Conservation (phyloP, 1,284 basidiomycete genomes). For the Takashimella tepidaria region DNA sequence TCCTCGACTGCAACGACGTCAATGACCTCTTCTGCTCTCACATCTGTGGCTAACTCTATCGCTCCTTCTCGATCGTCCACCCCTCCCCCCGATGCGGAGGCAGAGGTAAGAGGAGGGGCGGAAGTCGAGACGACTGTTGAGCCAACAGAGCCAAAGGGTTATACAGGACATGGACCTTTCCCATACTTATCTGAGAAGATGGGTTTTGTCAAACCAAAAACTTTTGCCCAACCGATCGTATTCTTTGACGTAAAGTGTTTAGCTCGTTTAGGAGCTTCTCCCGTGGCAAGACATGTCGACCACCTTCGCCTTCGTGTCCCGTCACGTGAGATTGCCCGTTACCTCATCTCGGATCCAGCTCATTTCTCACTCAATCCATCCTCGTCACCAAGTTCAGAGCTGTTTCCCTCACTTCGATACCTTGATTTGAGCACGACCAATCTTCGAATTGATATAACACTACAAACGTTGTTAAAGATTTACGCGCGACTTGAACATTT, state of each 20-base stretch:
- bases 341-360: constrained; percentile 30
- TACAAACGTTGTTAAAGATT: constrained; percentile 33
- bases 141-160: constrained; percentile 28
- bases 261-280: constrained; percentile 39
- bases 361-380: constrained; percentile 1
- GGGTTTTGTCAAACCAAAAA: constrained; percentile 35
- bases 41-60: constrained; percentile 8
- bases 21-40: no score
- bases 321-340: constrained; percentile 39
- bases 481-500: constrained; percentile 43
- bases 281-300: constrained; percentile 38
- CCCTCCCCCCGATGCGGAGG: constrained; percentile 13
- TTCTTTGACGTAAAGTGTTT: constrained; percentile 49
- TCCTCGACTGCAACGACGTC: constrained; percentile 14
- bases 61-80: neutral
- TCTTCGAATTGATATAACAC: constrained; percentile 42
- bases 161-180: constrained; percentile 47
- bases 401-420: constrained; percentile 42
- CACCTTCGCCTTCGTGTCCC: constrained; percentile 47
- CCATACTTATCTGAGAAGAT: constrained; percentile 41
- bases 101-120: no score
- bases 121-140: constrained; percentile 12
- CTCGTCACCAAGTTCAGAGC: constrained; percentile 1
- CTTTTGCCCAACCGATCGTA: constrained; percentile 50
- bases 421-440: constrained; percentile 50